These are phyloP conservation scores for Camellia japonica DNA, from an alignment of 148 eudicot genomes.

Conservation along the genomic window DNA sequence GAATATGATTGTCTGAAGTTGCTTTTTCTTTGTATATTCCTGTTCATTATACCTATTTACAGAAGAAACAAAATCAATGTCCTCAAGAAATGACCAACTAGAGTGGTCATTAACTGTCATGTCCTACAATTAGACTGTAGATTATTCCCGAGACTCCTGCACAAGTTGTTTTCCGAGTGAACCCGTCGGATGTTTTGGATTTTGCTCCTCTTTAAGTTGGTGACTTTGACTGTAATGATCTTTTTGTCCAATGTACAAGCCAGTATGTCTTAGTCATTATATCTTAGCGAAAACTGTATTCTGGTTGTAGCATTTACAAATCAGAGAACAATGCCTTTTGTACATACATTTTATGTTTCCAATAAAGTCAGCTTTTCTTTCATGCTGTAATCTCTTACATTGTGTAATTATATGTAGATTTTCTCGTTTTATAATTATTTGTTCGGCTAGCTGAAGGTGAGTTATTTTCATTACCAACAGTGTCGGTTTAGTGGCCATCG, in stretches of 20 bases:
- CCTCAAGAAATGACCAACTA: constrained; percentile 23
- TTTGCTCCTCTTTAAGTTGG: constrained; percentile 32
- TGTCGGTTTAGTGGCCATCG: not conserved
- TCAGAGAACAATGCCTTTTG: constrained; percentile 36
- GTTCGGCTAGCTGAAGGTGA: not conserved
- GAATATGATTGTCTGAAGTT: constrained; percentile 60
- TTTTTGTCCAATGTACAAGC: constrained; percentile 33
- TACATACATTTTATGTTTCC: constrained; percentile 39
- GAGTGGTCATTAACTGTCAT: constrained; percentile 28
- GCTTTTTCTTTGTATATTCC: constrained; percentile 39
- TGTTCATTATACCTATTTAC: constrained; percentile 34
- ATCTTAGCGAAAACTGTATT: constrained; percentile 38
- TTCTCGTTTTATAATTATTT: not conserved
- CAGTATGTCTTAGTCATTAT: constrained; percentile 30
- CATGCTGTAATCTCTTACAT: not conserved
- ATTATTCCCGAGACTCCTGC: constrained; percentile 36
- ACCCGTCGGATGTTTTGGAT: constrained; percentile 24
- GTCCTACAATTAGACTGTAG: constrained; percentile 35
- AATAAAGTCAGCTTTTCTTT: constrained; percentile 31
- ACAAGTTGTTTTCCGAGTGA: constrained; percentile 28
- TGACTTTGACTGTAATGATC: constrained; percentile 39
- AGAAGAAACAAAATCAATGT: constrained; percentile 22
- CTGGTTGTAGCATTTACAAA: constrained; percentile 44
- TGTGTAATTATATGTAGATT: not conserved
- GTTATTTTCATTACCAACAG: not conserved